These are phyloP conservation scores for Fusarium annulatum DNA, from an alignment of 2,329 filamentous ascomycete genomes.

Conservation along the genomic window DNA sequence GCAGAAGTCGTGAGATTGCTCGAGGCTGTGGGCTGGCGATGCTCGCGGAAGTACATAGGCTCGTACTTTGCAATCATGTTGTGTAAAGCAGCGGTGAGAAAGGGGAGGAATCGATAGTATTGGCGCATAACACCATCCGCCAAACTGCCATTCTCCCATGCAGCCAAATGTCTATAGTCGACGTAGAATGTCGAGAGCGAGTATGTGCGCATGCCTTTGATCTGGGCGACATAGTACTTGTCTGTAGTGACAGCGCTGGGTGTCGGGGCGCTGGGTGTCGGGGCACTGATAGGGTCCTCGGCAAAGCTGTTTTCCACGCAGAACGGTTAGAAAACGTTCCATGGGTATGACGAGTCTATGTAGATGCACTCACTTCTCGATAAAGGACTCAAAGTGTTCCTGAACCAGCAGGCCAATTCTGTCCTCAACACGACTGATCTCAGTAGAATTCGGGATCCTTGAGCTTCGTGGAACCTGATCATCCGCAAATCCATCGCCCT, in stretches of 20 bases:
- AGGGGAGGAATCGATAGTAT: conserved; percentile 96
- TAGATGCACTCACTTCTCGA: conserved; percentile 71
- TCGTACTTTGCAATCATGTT: conserved; percentile 96
- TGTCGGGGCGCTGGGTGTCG: conserved; percentile 66
- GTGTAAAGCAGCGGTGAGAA: conserved; percentile 87
- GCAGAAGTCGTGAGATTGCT: conserved; percentile 77
- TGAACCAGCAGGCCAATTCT: conserved; percentile 79
- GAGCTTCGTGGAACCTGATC: conserved; percentile 68
- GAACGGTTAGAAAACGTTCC: neutral
- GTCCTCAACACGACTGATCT: conserved; percentile 79
- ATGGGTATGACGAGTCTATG: neutral
- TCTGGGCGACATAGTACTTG: conserved; percentile 87
- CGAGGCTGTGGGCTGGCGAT: conserved; percentile 84
- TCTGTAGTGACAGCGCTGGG: conserved; percentile 80
- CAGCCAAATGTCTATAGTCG: conserved; percentile 85
- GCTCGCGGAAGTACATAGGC: conserved; percentile 91
- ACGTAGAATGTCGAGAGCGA: conserved; percentile 87
- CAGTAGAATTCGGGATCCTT: conserved; percentile 59
- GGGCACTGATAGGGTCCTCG: conserved; percentile 70
- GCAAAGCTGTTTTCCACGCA: conserved; percentile 62
- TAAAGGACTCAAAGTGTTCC: conserved; percentile 81
- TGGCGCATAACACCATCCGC: conserved; percentile 88
- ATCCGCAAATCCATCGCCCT: conserved; percentile 71
- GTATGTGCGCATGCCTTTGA: conserved; percentile 79
- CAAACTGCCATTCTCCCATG: conserved; percentile 81